Conservation (phyloP, 2,329 filamentous ascomycete genomes). For the Fusarium duplospermum region DNA sequence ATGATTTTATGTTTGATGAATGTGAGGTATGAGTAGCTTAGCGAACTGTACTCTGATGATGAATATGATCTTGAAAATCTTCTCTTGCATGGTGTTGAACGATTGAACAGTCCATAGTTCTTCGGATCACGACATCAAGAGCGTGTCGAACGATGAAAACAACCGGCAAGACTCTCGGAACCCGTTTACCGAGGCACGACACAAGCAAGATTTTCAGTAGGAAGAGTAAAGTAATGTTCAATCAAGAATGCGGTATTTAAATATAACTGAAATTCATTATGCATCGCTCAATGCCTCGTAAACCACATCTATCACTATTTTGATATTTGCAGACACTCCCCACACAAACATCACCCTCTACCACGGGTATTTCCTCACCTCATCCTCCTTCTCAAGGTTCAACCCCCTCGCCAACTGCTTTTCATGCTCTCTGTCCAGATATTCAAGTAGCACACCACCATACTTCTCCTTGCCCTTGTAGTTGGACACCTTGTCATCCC, state of each 20-base stretch:
- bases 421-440: constrained; percentile 78
- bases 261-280: background rate
- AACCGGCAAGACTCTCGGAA: background rate
- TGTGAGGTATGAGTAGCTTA: background rate
- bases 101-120: background rate
- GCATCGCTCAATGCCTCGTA: background rate
- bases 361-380: constrained; percentile 72
- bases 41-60: background rate
- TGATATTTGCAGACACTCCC: background rate
- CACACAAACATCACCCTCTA: constrained; percentile 22
- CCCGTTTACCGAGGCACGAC: background rate
- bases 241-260: background rate
- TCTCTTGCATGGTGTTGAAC: background rate
- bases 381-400: constrained; percentile 70
- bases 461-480: constrained; percentile 87
- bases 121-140: background rate
- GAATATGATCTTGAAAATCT: background rate
- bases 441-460: constrained; percentile 78
- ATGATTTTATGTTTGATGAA: background rate
- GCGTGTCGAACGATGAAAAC: no score
- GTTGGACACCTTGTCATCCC: constrained; percentile 79
- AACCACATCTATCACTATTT: background rate
- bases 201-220: background rate
- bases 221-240: background rate
- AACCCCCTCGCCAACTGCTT: constrained; percentile 78